Evolutionary conservation across 805 yeast genomes (phyloP), one percentile per base, ranked within the genome.

Genomic region (Cyberlindnera americana): DNA sequence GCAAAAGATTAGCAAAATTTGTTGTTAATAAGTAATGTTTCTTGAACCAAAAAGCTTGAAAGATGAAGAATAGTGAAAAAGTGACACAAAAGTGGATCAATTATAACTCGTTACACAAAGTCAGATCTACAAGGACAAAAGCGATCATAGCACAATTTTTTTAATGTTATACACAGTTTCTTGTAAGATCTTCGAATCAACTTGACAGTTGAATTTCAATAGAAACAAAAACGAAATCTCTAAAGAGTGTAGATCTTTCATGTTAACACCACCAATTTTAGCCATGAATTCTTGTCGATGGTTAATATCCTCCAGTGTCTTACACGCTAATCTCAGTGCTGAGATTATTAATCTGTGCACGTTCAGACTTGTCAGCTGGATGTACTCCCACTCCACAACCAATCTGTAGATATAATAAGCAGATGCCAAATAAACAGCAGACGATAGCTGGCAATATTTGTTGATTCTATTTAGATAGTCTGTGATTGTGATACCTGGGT

Each of bases 201-300:
- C 70, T 31, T 66, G 67, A 40, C 78, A 56, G 34, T 73, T 69
- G 53, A 75, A 77, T 50, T 75, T 71, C 35, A 72, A 44, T 33
- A 76, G 51, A 48, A 71, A 73, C 41, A 78, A 55, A 28, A 77
- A 60, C 1, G 77, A 69, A 16, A 75, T 66, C 49, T 77, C 83
- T 31, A 78, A 57, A 19, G 65, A 59, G 39, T 65, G 59, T 35
- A 77, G 57, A 38, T 77, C 83, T 5, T 52, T 38, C 29, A 61
- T 43, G 52, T 59, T 45, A 40, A 73, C 55, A 1, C 79, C 79
- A 3, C 70, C 72, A 16, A 70, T 72, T 24, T 65, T 65, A 5
- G 78, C 73, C 41, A 65, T 67, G 33, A 70, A 64, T 28, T 53
- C 58, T 50, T 70, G 74, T 11, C 64, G 59, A 43, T 70, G 71